Base-by-base conservation (phyloP, 2,329 filamentous ascomycete genomes). In the Trichoderma harzianum region DNA sequence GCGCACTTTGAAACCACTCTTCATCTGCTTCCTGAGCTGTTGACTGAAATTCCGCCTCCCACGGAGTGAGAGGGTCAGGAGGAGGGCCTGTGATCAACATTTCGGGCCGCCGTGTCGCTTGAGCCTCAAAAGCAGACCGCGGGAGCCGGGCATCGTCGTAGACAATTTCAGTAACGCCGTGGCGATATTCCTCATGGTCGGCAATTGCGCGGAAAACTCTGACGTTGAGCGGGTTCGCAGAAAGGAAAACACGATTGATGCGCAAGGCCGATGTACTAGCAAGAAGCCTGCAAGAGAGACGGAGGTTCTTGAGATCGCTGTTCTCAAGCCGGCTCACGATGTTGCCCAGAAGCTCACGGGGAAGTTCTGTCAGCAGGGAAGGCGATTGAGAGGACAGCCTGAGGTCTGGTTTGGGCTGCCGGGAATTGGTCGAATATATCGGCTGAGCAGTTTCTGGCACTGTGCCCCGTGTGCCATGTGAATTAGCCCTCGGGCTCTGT, bases 221-320 rank as follows among this genome's bases (percentile, higher is more conserved):
- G 1, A 76, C 72, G 26, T 77, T 68, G 16, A n/a, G 69, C 3
- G 43, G 69, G 26, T 76, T 73, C 2, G 75, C 14, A 0, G 75
- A 78, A 16, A 77, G 43, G 8, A 78, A 78, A 0, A 74, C 30
- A 0, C 76, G 74, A 34, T 58, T 24, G 70, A 77, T 57, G 26
- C 55, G 55, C 26, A 61, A 36, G n/a, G 14, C 3, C 30, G 26
- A n/a, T 32, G 14, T 14, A 12, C 34, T n/a, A 7, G 36, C 36
- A 12, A 69, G 55, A 43, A 24, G 36, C 14, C 14, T 60, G 66
- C 55, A 60, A 28, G 36, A 28, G 32, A 69, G 55, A 51, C 55
- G 66, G 28, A 69, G 26, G 14, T 32, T 69, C 36, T 69, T 51
- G 26, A 69, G 36, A 10, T 69, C 55, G 26, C 66, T 43, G 26